phyloP scores from a whole-genome alignment of 2,329 filamentous ascomycete species.

The Pseudonectria foliicola region DNA sequence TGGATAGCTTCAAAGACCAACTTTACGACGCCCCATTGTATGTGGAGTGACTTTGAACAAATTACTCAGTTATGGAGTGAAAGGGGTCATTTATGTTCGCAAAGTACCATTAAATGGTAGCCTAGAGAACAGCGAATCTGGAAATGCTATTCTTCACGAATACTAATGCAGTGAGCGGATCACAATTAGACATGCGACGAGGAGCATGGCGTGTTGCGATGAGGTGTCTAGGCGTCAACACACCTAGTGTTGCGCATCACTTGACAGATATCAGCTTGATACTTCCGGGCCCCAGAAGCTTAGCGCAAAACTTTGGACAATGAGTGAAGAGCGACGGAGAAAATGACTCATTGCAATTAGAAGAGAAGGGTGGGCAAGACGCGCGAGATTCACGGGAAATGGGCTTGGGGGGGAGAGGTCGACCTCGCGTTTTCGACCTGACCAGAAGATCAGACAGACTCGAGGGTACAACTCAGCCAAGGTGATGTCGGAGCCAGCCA shows the following conservation, averaged over 20 bases:
- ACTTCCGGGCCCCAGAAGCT: constrained; percentile 6
- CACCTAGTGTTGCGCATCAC: constrained; percentile 6
- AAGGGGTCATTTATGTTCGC: too few species aligned
- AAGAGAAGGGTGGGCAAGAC: constrained; percentile 22
- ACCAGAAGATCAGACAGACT: constrained; percentile 27
- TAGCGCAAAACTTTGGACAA: constrained; percentile 17
- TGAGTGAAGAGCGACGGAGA: constrained; percentile 11
- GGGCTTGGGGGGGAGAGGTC: constrained; percentile 23
- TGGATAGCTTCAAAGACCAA: constrained; percentile 28
- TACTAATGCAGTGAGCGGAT: too few species aligned
- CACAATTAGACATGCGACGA: constrained; percentile 28
- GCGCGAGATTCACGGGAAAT: constrained; percentile 22
- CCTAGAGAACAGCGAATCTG: too few species aligned
- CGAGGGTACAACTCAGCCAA: constrained; percentile 27
- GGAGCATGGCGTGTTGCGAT: constrained; percentile 16
- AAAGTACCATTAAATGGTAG: too few species aligned
- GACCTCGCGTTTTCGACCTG: constrained; percentile 21
- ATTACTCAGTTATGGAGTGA: constrained; percentile 2
- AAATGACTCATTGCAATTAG: constrained; percentile 27
- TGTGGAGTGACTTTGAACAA: constrained; percentile 26
- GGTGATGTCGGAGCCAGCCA: constrained; percentile 28
- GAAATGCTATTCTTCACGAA: too few species aligned
- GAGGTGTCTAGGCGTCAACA: constrained; percentile 11
- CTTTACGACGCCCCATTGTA: constrained; percentile 9
- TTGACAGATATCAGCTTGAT: constrained; percentile 12